A percentile compares a stretch with the other conserved stretches of the same genome.
These are phyloP conservation scores for Sugiyamaella americana DNA, from an alignment of 805 yeast species.

Conservation along the genomic window DNA sequence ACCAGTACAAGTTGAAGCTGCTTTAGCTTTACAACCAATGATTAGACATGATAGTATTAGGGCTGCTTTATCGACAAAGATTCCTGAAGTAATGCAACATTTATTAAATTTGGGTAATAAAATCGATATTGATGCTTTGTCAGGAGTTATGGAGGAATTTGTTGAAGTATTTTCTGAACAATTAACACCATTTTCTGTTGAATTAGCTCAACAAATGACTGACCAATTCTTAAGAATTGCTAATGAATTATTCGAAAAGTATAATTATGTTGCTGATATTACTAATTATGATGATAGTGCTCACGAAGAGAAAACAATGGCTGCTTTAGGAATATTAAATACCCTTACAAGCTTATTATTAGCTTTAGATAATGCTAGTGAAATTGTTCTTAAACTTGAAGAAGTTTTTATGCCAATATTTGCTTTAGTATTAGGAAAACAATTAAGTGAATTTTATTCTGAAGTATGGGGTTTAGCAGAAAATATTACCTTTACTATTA, in stretches of 20 bases:
- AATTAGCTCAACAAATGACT: constrained; percentile 48
- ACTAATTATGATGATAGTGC: constrained; percentile 36
- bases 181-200: constrained; percentile 85
- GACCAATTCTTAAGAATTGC: constrained; percentile 70
- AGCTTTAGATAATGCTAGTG: constrained; percentile 75
- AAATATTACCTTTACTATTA: constrained; percentile 54
- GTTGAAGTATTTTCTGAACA: constrained; percentile 85
- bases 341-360: constrained; percentile 77
- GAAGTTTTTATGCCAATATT: constrained; percentile 65
- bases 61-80: constrained; percentile 58
- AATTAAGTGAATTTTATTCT: constrained; percentile 64
- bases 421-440: constrained; percentile 56
- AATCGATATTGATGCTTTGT: constrained; percentile 79
- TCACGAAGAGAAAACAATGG: constrained; percentile 65
- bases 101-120: constrained; percentile 68
- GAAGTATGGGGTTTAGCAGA: constrained; percentile 75
- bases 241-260: constrained; percentile 54
- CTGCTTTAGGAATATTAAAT: constrained; percentile 73
- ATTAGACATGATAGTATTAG: constrained; percentile 59
- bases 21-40: constrained; percentile 78
- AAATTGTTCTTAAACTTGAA: constrained; percentile 58
- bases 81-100: constrained; percentile 77
- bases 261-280: constrained; percentile 39
- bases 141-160: constrained; percentile 91
- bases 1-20: constrained; percentile 79